Evolutionary conservation across 176 grass and related monocot species (phyloP), one percentile per base, ranked within the genome.

Genomic region (Triticum timopheevii): DNA sequence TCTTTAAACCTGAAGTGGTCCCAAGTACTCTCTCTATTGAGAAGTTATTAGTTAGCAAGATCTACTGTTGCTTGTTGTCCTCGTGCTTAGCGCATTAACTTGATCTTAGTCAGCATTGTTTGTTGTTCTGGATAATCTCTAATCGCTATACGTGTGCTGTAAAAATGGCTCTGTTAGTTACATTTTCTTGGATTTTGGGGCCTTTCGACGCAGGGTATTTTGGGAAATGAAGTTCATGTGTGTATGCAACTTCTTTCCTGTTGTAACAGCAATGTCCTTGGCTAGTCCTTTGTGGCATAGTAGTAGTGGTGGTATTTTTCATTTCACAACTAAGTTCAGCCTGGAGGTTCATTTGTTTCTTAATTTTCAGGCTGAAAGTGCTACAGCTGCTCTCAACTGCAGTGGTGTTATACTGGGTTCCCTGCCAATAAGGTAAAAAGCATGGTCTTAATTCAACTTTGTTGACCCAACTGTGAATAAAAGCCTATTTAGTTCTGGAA

Each of bases 371-470:
- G 97, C 97, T 81, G 97, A 99, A 77, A 97, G 94, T 86, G 97
- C 97, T n/a, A 99, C 97, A 77, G 92, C 92, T 78, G 97, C 97
- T 65, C 94, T 99, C 8, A 94, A 99, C 67, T 99, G 94, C 84
- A 97, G 97, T 76, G 97, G 97, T 83, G 94, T 92, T 36, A 92
- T 97, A 80, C 87, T 99, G 72, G 97, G 97, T 83, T 90, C 97
- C 67, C 93, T 94, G 73, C 94, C 97, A 70, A 96, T 99, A 86
- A 97, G 97, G 97, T 99, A 96, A 68, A 68, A 79, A 28, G 6
- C 38, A 35, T 52, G 54, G 44, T 76, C 45, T 76, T 2, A 8
- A 50, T 47, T 76, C 15, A 52, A 52, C 8, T 76, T 27, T 25
- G 16, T 12, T 66, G 13, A 44, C 27, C 66, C 22, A 10, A 56